These are phyloP conservation scores for Fagus sylvatica DNA, from an alignment of 306 rosid species.

Conservation along the genomic window DNA sequence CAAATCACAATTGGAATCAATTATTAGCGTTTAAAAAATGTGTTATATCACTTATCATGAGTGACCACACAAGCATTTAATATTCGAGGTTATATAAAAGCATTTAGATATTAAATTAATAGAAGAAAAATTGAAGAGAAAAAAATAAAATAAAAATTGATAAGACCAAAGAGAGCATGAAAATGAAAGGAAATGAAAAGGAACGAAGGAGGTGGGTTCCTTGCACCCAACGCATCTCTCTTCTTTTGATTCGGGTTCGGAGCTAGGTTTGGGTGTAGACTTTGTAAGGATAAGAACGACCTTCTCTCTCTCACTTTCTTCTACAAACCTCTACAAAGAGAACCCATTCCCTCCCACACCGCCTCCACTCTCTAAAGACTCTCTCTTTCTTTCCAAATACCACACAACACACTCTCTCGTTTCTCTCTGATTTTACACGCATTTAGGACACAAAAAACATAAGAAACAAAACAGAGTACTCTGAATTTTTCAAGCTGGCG, in stretches of 20 bases:
- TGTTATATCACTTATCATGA: slow-evolving; percentile 27
- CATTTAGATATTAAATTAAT: background rate
- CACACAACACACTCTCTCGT: slow-evolving; percentile 9
- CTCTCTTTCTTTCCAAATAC: background rate
- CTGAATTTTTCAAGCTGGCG: slow-evolving; percentile 60
- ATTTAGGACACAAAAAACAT: background rate
- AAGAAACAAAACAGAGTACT: background rate
- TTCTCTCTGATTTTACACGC: background rate
- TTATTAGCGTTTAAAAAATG: slow-evolving; percentile 16
- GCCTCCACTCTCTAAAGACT: slow-evolving; percentile 39
- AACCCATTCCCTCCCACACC: slow-evolving; percentile 64
- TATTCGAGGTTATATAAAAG: background rate
- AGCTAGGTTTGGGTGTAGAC: slow-evolving; percentile 62
- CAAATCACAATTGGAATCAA: slow-evolving; percentile 14
- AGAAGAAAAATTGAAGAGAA: background rate
- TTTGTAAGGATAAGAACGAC: slow-evolving; percentile 91
- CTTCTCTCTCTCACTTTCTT: slow-evolving; percentile 44
- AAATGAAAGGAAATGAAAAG: slow-evolving; percentile 67
- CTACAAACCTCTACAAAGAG: slow-evolving; percentile 73
- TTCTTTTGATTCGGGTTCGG: slow-evolving; percentile 43
- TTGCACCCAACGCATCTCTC: slow-evolving; percentile 65
- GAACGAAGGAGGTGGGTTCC: slow-evolving; percentile 87
- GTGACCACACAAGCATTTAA: slow-evolving; percentile 23
- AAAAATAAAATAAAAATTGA: slow-evolving; percentile 31
- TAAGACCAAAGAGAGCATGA: slow-evolving; percentile 53